These are phyloP conservation scores for Rutstroemia sp. DNA, from an alignment of 2,329 filamentous ascomycete species.

Conservation along the genomic window DNA sequence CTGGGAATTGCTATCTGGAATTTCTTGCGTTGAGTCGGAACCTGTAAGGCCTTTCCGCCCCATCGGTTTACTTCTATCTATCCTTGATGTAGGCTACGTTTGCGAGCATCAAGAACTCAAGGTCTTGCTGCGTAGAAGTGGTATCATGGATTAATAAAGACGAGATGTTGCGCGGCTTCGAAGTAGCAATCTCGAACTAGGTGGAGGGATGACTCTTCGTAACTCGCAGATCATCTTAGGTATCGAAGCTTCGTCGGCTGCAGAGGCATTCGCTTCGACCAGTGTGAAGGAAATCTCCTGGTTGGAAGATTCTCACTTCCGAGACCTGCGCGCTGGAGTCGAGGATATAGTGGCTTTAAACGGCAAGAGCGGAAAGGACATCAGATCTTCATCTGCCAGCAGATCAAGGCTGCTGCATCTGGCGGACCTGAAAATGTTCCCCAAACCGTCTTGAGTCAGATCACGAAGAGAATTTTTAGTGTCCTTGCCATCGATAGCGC, in stretches of 20 bases:
- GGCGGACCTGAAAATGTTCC: not conserved
- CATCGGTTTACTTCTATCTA: slow-evolving; percentile 27
- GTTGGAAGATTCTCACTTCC: slow-evolving; percentile 14
- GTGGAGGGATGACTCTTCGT: not conserved
- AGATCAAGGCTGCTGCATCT: not conserved
- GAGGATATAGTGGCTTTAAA: not conserved
- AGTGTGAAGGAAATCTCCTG: slow-evolving; percentile 8
- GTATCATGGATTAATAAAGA: slow-evolving; percentile 11
- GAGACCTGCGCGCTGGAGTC: slow-evolving; percentile 10
- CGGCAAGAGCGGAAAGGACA: not conserved
- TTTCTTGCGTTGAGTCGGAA: slow-evolving; percentile 25
- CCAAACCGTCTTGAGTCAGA: slow-evolving; percentile 30
- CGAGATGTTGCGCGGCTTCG: slow-evolving; percentile 14
- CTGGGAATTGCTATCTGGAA: slow-evolving; percentile 33
- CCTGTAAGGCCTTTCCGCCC: slow-evolving; percentile 19
- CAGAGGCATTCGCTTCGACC: not conserved
- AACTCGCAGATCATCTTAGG: not conserved
- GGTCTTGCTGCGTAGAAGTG: slow-evolving; percentile 3
- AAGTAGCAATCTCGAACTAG: slow-evolving; percentile 11
- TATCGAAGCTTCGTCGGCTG: not conserved
- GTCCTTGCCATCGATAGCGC: slow-evolving; percentile 39
- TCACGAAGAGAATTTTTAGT: slow-evolving; percentile 36
- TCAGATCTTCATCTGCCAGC: not conserved
- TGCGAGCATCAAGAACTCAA: slow-evolving; percentile 22
- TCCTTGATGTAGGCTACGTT: slow-evolving; percentile 31